These are phyloP conservation scores for Mycena maculata DNA, from an alignment of 768 basidiomycete species.

Conservation along the genomic window DNA sequence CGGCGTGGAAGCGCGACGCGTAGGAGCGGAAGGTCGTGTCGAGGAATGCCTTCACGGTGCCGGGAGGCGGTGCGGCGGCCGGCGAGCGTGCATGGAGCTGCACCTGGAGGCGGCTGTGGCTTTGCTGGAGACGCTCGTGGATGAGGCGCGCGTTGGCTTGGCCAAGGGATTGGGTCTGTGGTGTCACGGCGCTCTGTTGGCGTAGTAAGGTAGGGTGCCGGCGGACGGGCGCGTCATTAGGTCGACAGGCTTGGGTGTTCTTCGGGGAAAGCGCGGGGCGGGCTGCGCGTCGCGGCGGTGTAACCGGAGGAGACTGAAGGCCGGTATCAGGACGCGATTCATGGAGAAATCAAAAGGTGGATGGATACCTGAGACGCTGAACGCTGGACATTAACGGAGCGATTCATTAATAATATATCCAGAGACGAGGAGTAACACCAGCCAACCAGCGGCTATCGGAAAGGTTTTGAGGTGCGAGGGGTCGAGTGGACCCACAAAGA, in stretches of 20 bases:
- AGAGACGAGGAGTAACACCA: neutral
- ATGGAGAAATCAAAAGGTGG: too few species aligned
- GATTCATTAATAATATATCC: conserved; percentile 31
- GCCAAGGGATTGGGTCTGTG: conserved; percentile 9
- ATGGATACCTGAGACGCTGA: conserved; percentile 22
- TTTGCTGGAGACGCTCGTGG: conserved; percentile 31
- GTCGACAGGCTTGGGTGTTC: neutral
- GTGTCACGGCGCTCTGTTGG: conserved; percentile 3
- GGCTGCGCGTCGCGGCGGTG: conserved; percentile 16
- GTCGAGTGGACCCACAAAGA: conserved; percentile 25
- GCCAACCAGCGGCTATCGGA: conserved; percentile 27
- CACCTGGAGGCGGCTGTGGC: conserved; percentile 32
- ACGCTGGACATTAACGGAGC: conserved; percentile 25
- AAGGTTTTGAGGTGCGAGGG: conserved; percentile 8
- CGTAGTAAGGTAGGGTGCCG: conserved; percentile 13
- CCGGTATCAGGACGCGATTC: neutral
- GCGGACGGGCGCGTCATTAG: conserved; percentile 10
- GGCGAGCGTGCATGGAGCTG: conserved; percentile 23
- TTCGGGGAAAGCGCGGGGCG: conserved; percentile 22
- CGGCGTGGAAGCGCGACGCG: conserved; percentile 43
- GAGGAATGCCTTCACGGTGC: conserved; percentile 36
- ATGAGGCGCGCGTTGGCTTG: conserved; percentile 29
- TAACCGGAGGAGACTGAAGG: conserved; percentile 24
- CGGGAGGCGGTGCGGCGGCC: conserved; percentile 7
- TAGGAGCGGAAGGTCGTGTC: conserved; percentile 46